Base-by-base conservation (phyloP, 192 early-diverging fungal genomes). In the Rhizoclosmatium sp. region DNA sequence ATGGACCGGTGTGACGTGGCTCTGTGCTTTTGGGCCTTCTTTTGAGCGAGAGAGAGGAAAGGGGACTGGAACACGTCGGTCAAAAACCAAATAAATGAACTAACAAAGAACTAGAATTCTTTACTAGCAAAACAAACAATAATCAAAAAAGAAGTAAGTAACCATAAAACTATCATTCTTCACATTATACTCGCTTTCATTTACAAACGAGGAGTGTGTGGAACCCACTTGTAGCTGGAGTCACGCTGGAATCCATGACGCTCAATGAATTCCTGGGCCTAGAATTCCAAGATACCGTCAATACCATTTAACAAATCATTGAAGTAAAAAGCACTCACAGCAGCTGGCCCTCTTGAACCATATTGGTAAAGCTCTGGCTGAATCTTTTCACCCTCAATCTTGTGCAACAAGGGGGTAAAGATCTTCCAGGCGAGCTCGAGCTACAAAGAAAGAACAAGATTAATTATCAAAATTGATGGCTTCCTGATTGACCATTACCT, bases 401-500 rank as follows among this genome's bases (percentile, higher is more conserved):
- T 83, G 87, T 98, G 96, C 68, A 99, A 85, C 46, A 98, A 85
- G 4, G 98, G 98, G 0, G 98, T 99, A 80, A 99, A 98, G 62
- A 99, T 96, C 83, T 94, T 93, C 98, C 98, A 99, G 2, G 98
- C 96, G 72, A 92, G 94, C 79, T 96, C 96, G 23, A 99, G 87
- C 87, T 80, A 42, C 21, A 39, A 42, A 66, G 19, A 68, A 69
- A 23, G 12, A 65, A n/a, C 59, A 21, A 44, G 3, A 14, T 69
- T 39, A 76, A 31, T 5, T 69, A 59, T 10, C 16, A 73, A 51
- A 12, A 12, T 54, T 7, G 0, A 59, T 40, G 5, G 71, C 7
- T 5, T 40, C 23, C 62, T 40, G 21, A 21, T 16, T 65, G 23
- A 16, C 7, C 21, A 12, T 49, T 21, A 80, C 78, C 78, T 89